A percentile compares a stretch with the other conserved stretches of the same genome.
phyloP scores from a whole-genome alignment of 352 stramenopile genomes.

The Phytophthora syringae region DNA sequence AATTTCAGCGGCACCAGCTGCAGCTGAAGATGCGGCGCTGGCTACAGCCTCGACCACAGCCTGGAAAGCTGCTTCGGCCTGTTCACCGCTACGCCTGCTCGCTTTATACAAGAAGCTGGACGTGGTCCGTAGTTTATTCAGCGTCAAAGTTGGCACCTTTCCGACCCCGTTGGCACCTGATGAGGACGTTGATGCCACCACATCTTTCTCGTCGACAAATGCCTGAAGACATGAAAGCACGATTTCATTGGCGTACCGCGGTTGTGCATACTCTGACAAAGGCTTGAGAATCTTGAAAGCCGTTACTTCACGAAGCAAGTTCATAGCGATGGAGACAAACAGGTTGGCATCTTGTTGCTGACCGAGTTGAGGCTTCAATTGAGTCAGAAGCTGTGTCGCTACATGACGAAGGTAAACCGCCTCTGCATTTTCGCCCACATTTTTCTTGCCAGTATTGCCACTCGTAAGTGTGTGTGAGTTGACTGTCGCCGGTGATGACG shows the following conservation, averaged over 20 bases:
- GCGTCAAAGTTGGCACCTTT: constrained; percentile 43
- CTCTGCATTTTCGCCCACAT: constrained; percentile 46
- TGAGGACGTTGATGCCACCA: constrained; percentile 10
- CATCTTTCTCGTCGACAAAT: constrained; percentile 48
- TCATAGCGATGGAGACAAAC: constrained; percentile 72
- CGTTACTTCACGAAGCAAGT: constrained; percentile 65
- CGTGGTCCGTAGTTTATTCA: constrained; percentile 64
- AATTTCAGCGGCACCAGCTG: constrained; percentile 38
- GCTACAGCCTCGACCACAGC: constrained; percentile 70
- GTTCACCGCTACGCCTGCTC: constrained; percentile 66
- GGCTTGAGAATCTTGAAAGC: constrained; percentile 75
- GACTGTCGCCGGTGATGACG: constrained; percentile 4
- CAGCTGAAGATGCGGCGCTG: constrained; percentile 49
- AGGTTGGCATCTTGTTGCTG: constrained; percentile 58
- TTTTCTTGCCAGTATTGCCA: constrained; percentile 28
- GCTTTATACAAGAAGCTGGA: constrained; percentile 76
- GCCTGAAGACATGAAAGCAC: constrained; percentile 50
- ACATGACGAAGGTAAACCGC: constrained; percentile 73
- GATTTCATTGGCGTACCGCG: constrained; percentile 74
- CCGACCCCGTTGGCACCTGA: constrained; percentile 27
- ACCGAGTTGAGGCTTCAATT: constrained; percentile 71
- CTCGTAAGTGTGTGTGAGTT: background rate
- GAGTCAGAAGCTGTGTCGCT: constrained; percentile 62
- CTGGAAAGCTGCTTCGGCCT: constrained; percentile 77
- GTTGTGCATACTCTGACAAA: constrained; percentile 71